These are phyloP conservation scores for Neurospora sp. DNA, from an alignment of 2,329 filamentous ascomycete genomes.

Conservation along the genomic window DNA sequence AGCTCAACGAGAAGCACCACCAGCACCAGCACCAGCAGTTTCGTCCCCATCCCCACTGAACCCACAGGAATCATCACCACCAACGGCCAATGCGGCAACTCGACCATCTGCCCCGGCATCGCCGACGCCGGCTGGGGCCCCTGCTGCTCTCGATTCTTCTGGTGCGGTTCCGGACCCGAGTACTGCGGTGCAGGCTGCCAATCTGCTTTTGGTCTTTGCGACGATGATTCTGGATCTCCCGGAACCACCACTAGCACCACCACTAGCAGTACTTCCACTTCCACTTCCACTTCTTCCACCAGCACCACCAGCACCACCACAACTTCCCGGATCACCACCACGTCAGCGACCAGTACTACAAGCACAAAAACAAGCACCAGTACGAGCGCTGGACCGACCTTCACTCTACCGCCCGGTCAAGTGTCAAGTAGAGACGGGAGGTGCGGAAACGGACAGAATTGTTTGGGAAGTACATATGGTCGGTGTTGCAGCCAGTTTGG, in stretches of 20 bases:
- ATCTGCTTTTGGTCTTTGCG: slow-evolving; percentile 16
- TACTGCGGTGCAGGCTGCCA: slow-evolving; percentile 19
- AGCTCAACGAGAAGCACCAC: not conserved
- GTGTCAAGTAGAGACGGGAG: slow-evolving; percentile 16
- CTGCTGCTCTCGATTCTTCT: slow-evolving; percentile 21
- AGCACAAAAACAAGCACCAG: slow-evolving; percentile 3
- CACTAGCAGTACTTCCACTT: no score
- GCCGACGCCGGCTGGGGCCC: slow-evolving; percentile 15
- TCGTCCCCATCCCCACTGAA: not conserved
- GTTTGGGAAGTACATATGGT: slow-evolving; percentile 15
- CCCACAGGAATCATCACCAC: slow-evolving; percentile 8
- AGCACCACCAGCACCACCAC: not conserved
- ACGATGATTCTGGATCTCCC: slow-evolving; percentile 10
- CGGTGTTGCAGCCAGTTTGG: slow-evolving; percentile 21
- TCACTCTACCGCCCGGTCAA: slow-evolving; percentile 14
- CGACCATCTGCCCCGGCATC: slow-evolving; percentile 16
- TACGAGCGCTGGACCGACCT: slow-evolving; percentile 4
- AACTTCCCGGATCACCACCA: not conserved
- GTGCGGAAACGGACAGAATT: slow-evolving; percentile 17
- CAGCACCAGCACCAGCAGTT: not conserved
- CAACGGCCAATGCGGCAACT: slow-evolving; percentile 19
- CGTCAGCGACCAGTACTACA: not conserved
- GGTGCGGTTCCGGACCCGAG: slow-evolving; percentile 17
- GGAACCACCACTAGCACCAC: not conserved
- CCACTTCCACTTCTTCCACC: no score